These are phyloP conservation scores for Alternaria longipes DNA, from an alignment of 2,329 filamentous ascomycete genomes.

Conservation along the genomic window DNA sequence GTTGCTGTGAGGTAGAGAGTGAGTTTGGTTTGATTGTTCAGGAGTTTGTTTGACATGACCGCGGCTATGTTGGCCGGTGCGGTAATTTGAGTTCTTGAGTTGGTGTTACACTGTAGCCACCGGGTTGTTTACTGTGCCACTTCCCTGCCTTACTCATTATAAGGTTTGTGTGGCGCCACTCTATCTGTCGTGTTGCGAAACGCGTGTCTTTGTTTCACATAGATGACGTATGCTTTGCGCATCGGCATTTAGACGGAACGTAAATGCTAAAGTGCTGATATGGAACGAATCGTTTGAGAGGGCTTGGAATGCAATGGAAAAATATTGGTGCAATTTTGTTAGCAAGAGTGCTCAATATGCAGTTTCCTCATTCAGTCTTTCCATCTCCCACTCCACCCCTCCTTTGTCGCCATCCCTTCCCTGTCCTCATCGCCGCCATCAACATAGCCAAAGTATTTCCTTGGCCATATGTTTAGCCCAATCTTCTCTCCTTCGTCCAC, in stretches of 20 bases:
- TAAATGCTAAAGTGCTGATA: neutral
- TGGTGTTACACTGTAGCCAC: constrained; percentile 3
- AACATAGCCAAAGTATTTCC: constrained; percentile 32
- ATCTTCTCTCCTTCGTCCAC: constrained; percentile 65
- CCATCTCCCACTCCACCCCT: constrained; percentile 21
- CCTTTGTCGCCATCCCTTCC: constrained; percentile 4
- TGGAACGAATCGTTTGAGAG: neutral
- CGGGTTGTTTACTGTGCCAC: neutral
- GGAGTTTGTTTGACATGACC: neutral
- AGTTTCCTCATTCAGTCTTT: constrained; percentile 8
- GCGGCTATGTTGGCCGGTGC: neutral
- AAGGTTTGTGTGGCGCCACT: neutral
- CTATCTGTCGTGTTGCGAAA: neutral
- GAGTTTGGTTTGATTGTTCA: neutral
- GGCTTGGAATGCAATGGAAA: neutral
- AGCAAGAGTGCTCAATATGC: neutral
- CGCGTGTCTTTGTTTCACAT: constrained; percentile 1
- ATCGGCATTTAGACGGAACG: neutral
- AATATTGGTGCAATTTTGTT: neutral
- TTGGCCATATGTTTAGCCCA: constrained; percentile 67
- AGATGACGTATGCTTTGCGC: neutral
- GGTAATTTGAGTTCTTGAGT: neutral
- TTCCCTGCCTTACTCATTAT: neutral
- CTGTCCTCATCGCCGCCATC: neutral
- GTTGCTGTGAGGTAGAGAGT: neutral